Base-by-base conservation (phyloP, 495 filamentous ascomycete genomes). In the Penicillium diatomitis region DNA sequence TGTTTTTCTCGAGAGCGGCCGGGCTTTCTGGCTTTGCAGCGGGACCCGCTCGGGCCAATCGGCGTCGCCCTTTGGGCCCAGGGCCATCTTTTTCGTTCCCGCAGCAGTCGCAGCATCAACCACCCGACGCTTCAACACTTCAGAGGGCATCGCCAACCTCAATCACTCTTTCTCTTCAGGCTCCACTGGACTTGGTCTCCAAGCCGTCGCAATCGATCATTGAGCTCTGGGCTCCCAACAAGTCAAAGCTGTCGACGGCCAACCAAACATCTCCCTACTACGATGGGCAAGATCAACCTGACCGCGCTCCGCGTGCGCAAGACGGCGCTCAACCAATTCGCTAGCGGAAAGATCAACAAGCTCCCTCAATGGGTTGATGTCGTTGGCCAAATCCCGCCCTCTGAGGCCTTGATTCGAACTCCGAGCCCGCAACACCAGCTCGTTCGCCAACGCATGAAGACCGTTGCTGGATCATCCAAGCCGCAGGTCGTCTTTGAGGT, bases 281-380 rank as follows among this genome's bases (percentile, higher is more conserved):
- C 50, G 35, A 86, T 86, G 83, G 80, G 83, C 56, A 81, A 83
- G 60, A 79, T 81, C 67, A 78, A 88, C 62, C 75, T 92, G 66
- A 80, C 80, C 55, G 76, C 89, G 49, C 72, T 86, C 45, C 80
- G 83, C 50, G 87, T 94, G 46, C 79, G 83, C 68, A 76, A 82
- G 60, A 79, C 77, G 9, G 82, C 83, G 32, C 62, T 79, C 32
- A 73, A 72, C 45, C 72, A 79, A 56, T 67, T 83, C 42, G 73
- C 78, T 37, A 68, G 71, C 39, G 66, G 66, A 49, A 71, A 77
- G 52, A 68, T 73, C 42, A 55, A 48, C 5, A 54, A 56, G 30
- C 65, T 81, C 38, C 90, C 91, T 5, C 68, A 79, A 54, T 97
- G 92, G 94, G 82, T 85, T 61, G 66, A 81, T 34, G 83, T 84